Percentiles rank a stretch among this genome's conserved stretches.
These are phyloP conservation scores for Puya raimondii DNA, from an alignment of 176 grass and related monocot genomes.

Conservation along the genomic window DNA sequence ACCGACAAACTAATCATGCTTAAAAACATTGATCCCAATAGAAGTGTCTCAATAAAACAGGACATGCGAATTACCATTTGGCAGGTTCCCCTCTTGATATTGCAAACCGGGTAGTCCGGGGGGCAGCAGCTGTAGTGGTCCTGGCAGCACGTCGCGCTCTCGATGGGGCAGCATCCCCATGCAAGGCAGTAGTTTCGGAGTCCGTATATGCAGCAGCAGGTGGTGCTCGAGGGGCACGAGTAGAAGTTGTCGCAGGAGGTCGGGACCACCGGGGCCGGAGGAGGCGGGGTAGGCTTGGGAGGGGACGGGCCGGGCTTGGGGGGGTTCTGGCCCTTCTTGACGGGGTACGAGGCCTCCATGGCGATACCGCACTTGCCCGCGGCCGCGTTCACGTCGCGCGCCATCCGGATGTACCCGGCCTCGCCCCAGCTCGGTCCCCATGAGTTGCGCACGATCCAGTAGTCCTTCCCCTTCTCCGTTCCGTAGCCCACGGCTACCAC, in stretches of 20 bases:
- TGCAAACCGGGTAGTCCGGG: slow-evolving; percentile 64
- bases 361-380: slow-evolving; percentile 83
- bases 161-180: slow-evolving; percentile 72
- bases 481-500: slow-evolving; percentile 73
- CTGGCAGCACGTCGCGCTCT: slow-evolving; percentile 75
- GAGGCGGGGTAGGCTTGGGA: slow-evolving; percentile 46
- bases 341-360: slow-evolving; percentile 73
- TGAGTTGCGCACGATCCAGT: slow-evolving; percentile 94
- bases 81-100: slow-evolving; percentile 45
- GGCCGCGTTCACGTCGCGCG: slow-evolving; percentile 38
- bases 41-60: no score
- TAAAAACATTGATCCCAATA: no score
- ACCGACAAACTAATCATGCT: no score
- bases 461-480: slow-evolving; percentile 63
- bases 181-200: slow-evolving; percentile 47
- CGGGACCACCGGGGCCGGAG: slow-evolving; percentile 37
- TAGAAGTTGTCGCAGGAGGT: slow-evolving; percentile 32
- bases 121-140: slow-evolving; percentile 88
- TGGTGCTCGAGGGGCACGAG: slow-evolving; percentile 39
- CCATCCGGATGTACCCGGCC: slow-evolving; percentile 72
- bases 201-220: slow-evolving; percentile 68
- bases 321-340: slow-evolving; percentile 58
- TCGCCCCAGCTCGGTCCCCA: slow-evolving; percentile 83
- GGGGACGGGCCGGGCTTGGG: slow-evolving; percentile 13
- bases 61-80: slow-evolving; percentile 33